A percentile compares a stretch with the other conserved stretches of the same genome.
phyloP scores from a whole-genome alignment of 768 basidiomycete species.

The Leccinum disarticulatum region DNA sequence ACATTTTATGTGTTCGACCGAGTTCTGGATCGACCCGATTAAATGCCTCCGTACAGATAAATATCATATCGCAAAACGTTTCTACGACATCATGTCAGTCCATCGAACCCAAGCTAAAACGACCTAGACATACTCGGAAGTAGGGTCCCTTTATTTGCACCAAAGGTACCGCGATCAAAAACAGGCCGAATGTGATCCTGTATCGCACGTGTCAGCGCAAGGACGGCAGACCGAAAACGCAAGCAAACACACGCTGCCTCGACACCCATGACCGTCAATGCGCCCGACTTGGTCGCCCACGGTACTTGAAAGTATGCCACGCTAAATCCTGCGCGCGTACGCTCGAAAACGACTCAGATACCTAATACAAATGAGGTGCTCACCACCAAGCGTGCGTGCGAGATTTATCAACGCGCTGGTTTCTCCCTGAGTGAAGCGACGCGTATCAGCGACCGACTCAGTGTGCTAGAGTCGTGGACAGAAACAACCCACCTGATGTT shows the following conservation, averaged over 20 bases:
- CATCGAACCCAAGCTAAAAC: not conserved
- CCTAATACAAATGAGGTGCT: not conserved
- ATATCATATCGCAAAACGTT: slow-evolving; percentile 21
- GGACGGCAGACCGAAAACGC: not conserved
- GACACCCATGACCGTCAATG: slow-evolving; percentile 35
- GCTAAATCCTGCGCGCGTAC: slow-evolving; percentile 27
- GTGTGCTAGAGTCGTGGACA: not conserved
- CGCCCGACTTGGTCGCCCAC: slow-evolving; percentile 38
- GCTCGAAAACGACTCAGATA: not conserved
- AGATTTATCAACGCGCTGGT: slow-evolving; percentile 45
- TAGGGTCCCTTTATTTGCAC: slow-evolving; percentile 35
- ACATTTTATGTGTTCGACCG: not conserved
- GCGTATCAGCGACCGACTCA: not conserved
- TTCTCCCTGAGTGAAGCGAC: slow-evolving; percentile 34
- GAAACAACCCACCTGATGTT: slow-evolving; percentile 22
- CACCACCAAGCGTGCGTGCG: slow-evolving; percentile 34
- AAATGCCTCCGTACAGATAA: not conserved
- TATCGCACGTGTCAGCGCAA: not conserved
- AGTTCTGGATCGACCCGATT: not conserved
- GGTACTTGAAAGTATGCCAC: slow-evolving; percentile 44
- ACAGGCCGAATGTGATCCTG: slow-evolving; percentile 36
- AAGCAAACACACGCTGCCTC: slow-evolving; percentile 36
- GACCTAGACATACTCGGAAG: slow-evolving; percentile 32
- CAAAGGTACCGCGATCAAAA: slow-evolving; percentile 37
- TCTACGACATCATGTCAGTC: slow-evolving; percentile 9